phyloP scores from a whole-genome alignment of 768 basidiomycete genomes.

The Jaapia argillacea region DNA sequence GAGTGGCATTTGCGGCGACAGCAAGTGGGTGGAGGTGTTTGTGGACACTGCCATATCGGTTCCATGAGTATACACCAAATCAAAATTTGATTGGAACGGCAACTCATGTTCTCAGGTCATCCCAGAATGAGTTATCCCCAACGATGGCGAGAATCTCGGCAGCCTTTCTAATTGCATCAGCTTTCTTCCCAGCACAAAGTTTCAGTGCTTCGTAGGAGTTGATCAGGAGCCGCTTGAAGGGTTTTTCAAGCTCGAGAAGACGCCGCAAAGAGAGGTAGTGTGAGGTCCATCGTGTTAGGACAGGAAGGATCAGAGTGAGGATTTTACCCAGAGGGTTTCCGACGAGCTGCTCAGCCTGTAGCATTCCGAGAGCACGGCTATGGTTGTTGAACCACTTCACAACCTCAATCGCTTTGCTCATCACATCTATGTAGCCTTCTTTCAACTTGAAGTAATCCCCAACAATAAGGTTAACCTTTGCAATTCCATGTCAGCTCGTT shows the following conservation, averaged over 20 bases:
- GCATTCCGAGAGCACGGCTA: constrained; percentile 10
- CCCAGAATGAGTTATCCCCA: constrained; percentile 5
- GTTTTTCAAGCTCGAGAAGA: constrained; percentile 4
- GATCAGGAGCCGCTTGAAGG: background rate
- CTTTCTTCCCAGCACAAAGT: background rate
- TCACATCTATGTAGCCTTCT: background rate
- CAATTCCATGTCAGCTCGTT: background rate
- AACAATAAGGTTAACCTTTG: constrained; percentile 16
- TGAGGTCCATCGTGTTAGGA: constrained; percentile 10
- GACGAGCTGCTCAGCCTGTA: constrained; percentile 9
- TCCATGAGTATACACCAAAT: too few relatives aligned
- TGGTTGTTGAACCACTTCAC: constrained; percentile 23
- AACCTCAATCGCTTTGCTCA: constrained; percentile 8
- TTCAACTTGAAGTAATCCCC: constrained; percentile 13
- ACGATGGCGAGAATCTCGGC: background rate
- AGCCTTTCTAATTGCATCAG: constrained; percentile 2
- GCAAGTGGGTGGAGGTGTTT: constrained; percentile 11
- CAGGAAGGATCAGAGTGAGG: constrained; percentile 8
- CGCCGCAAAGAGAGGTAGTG: constrained; percentile 6
- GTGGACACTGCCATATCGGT: too few relatives aligned
- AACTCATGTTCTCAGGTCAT: too few relatives aligned
- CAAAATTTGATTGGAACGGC: too few relatives aligned
- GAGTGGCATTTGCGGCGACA: constrained; percentile 9
- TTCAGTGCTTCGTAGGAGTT: background rate
- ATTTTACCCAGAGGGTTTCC: too few relatives aligned